These are phyloP conservation scores for Herpetospermum pedunculosum DNA, from an alignment of 306 rosid species.

Conservation along the genomic window DNA sequence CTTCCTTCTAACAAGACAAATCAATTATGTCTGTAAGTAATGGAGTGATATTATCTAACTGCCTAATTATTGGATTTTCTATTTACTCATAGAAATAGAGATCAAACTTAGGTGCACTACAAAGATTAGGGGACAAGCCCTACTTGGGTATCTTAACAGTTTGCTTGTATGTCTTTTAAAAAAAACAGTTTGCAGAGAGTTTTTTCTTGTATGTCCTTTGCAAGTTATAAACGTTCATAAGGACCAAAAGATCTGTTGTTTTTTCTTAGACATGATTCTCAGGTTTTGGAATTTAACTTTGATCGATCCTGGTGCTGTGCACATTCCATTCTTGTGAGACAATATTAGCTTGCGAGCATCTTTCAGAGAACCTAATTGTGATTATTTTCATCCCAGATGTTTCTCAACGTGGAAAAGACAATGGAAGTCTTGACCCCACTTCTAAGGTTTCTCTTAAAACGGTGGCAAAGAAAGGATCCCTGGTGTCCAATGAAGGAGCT, in stretches of 20 bases:
- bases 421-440: slow-evolving; percentile 61
- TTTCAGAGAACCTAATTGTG: slow-evolving; percentile 15
- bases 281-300: not conserved
- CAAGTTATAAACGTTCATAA: not conserved
- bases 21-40: not conserved
- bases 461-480: slow-evolving; percentile 52
- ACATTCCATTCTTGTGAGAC: not conserved
- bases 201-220: not conserved
- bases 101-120: not conserved
- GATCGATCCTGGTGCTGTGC: not conserved
- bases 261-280: not conserved
- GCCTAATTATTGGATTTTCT: not conserved
- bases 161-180: not conserved
- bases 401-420: slow-evolving; percentile 92
- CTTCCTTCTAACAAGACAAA: not conserved
- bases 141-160: not conserved
- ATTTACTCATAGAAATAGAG: not conserved
- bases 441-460: slow-evolving; percentile 63
- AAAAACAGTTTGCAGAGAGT: not conserved
- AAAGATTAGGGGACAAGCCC: not conserved
- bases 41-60: not conserved
- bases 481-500: slow-evolving; percentile 60
- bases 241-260: too few relatives aligned
- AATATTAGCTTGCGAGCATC: not conserved
- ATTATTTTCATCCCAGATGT: slow-evolving; percentile 45